Percentiles rank a stretch among this genome's conserved stretches.
Evolutionary conservation across 2,329 filamentous ascomycete species (phyloP).

Genomic region (Grosmannia huntii): DNA sequence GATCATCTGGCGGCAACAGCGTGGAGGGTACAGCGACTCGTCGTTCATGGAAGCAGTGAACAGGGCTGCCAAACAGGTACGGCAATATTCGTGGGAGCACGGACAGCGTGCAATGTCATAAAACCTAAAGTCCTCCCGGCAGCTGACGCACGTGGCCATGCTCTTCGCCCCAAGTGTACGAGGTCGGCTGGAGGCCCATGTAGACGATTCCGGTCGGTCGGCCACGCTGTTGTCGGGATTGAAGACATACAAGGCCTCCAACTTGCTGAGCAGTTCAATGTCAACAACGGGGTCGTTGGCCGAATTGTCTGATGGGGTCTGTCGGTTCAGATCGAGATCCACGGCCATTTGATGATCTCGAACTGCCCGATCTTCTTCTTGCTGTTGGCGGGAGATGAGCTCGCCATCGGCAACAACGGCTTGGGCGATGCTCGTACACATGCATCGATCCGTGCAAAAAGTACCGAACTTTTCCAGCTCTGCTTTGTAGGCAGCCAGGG

Average conservation of each 20-base stretch:
- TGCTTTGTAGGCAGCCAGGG: slow-evolving; percentile 6
- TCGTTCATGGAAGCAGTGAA: slow-evolving; percentile 32
- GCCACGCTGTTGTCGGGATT: neutral
- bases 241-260: neutral
- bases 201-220: neutral
- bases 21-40: slow-evolving; percentile 40
- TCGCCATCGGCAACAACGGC: slow-evolving; percentile 10
- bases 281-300: neutral
- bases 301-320: neutral
- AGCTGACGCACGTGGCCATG: slow-evolving; percentile 6
- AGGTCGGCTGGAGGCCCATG: neutral
- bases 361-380: slow-evolving; percentile 7
- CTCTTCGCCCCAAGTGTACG: neutral
- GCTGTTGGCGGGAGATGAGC: slow-evolving; percentile 1
- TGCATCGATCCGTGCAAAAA: slow-evolving; percentile 4
- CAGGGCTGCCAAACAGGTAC: slow-evolving; percentile 29
- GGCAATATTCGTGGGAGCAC: slow-evolving; percentile 39
- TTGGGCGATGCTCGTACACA: slow-evolving; percentile 13
- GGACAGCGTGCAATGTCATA: slow-evolving; percentile 12
- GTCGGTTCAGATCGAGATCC: neutral
- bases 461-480: slow-evolving; percentile 6
- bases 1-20: slow-evolving; percentile 35
- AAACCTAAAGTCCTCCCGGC: neutral
- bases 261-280: neutral
- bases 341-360: slow-evolving; percentile 10